Evolutionary conservation across 2,329 filamentous ascomycete species (phyloP), one percentile per base, ranked within the genome.

Genomic region (Akanthomyces uredinophilus): DNA sequence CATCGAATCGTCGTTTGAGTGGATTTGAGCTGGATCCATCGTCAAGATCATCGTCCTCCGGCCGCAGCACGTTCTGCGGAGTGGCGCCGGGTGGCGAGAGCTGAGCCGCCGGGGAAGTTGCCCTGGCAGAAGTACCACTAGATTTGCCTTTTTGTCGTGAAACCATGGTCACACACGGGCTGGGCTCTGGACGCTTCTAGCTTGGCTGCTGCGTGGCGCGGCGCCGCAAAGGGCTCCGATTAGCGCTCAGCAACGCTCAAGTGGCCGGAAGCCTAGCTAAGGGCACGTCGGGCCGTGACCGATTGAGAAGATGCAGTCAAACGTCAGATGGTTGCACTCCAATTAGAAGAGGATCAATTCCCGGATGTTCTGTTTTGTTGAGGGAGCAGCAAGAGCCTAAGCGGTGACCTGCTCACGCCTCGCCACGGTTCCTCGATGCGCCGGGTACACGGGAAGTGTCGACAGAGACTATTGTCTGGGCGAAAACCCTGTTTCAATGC

Each of bases 1-100:
- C 85, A 14, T 83, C 85, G 68, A 84, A 86, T 67, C 85, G 81
- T 68, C 85, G 79, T 74, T 87, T 87, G 35, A 86, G 74, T 44
- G 84, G 83, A 65, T 84, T 84, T 29, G 80, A 77, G 60, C 80
- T 11, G 1, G 49, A 41, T 14, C 22, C 51, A 13, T 43, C 43
- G 5, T 39, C 51, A 35, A 63, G 62, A 55, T 63, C 47, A 57
- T 64, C 56, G 10, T 59, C 44, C 5, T 50, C 22, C 8, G 22
- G 20, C 11, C 44, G 24, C 16, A 57, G 18, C 10, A 14, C 6
- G 16, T n/a, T 24, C 13, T 32, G 41, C 1, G 54, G 14, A n/a
- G 20, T 27, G 51, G 51, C 14, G 14, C 37, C 20, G 7, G 29
- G 29, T 47, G 54, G 43, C 32, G 54, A 37, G 11, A 6, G 41